Evolutionary conservation across 179 eudicot genomes (phyloP).

Genomic region (Silene vulgaris): DNA sequence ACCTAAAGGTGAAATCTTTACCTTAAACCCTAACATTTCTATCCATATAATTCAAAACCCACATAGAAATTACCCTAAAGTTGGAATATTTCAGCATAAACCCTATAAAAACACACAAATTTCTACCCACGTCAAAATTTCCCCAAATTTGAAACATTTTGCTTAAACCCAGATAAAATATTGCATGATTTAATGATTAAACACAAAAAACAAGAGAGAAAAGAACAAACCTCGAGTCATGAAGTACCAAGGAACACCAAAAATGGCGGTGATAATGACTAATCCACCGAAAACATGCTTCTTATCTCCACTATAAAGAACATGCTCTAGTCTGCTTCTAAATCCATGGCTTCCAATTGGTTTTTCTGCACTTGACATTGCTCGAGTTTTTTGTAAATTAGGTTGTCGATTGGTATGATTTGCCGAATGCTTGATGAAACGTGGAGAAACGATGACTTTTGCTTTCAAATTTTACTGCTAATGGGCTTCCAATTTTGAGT

Average conservation of each 20-base stretch:
- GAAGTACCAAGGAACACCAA: conserved; percentile 64
- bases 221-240: conserved; percentile 49
- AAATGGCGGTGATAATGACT: conserved; percentile 41
- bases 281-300: conserved; percentile 65
- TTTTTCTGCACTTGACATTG: conserved; percentile 23
- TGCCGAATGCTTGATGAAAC: background rate
- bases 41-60: background rate
- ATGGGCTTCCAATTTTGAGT: background rate
- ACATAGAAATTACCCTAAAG: background rate
- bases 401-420: background rate
- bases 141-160: background rate
- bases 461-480: background rate
- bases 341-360: conserved; percentile 37
- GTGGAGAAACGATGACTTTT: background rate
- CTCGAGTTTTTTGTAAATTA: background rate
- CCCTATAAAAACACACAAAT: background rate
- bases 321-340: conserved; percentile 47
- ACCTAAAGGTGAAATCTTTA: background rate
- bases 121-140: background rate
- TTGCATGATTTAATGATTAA: background rate
- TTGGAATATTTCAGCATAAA: too few relatives aligned
- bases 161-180: background rate
- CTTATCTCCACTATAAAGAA: conserved; percentile 66
- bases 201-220: background rate
- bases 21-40: background rate